Conservation (phyloP, 306 rosid species). For the Inga laurina region DNA sequence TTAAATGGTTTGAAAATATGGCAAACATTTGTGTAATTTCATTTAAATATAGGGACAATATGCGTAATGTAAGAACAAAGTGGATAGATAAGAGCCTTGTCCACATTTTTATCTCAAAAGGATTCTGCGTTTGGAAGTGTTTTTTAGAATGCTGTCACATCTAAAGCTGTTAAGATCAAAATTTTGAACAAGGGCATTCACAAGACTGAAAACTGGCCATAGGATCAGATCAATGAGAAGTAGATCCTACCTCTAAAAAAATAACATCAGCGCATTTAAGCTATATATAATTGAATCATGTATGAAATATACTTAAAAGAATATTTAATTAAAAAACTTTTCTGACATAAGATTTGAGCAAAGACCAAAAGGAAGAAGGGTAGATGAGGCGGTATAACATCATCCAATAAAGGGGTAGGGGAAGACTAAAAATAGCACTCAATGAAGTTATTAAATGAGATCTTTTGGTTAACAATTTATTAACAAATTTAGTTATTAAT, state of each 20-base stretch:
- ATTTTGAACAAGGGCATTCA: background rate
- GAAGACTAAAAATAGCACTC: too few species aligned
- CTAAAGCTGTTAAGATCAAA: background rate
- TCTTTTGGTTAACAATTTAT: too few species aligned
- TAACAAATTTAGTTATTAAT: too few species aligned
- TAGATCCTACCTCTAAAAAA: background rate
- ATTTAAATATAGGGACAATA: background rate
- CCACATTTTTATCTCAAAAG: background rate
- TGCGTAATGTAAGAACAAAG: background rate
- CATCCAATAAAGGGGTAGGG: too few species aligned
- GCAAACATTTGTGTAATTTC: background rate
- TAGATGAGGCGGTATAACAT: too few species aligned
- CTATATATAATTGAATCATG: background rate
- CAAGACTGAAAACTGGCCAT: background rate
- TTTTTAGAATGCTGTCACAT: background rate
- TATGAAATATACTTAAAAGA: background rate
- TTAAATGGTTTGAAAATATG: background rate
- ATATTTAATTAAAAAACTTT: background rate
- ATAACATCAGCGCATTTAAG: background rate
- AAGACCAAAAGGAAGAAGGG: too few species aligned
- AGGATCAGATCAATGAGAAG: background rate
- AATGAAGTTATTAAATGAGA: too few species aligned
- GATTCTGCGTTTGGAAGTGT: background rate
- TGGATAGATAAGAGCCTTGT: background rate
- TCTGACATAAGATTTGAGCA: background rate